phyloP scores from a whole-genome alignment of 805 yeast genomes.

The Kockiozyma suomiensis region DNA sequence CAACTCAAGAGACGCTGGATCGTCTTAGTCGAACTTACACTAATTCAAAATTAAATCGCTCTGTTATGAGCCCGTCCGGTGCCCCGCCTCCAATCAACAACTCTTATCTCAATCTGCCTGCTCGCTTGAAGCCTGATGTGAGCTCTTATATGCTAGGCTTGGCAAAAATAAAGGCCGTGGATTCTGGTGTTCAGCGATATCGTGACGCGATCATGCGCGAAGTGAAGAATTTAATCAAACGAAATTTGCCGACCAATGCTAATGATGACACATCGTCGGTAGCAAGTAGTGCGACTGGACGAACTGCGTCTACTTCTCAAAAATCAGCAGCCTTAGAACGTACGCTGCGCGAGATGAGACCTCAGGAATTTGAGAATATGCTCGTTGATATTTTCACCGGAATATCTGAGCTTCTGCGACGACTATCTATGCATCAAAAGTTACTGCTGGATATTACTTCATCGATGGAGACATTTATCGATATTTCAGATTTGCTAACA shows the following conservation, averaged over 20 bases:
- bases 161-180: conserved; percentile 37
- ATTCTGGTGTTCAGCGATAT: conserved; percentile 61
- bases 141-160: conserved; percentile 57
- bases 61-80: conserved; percentile 15
- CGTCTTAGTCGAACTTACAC: conserved; percentile 47
- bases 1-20: conserved; percentile 52
- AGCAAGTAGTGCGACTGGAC: conserved; percentile 36
- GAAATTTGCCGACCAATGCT: conserved; percentile 54
- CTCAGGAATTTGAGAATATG: conserved; percentile 76
- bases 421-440: conserved; percentile 79
- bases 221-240: conserved; percentile 69
- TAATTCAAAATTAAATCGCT: conserved; percentile 32
- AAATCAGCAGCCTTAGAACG: conserved; percentile 49
- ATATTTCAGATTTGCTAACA: conserved; percentile 46
- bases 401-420: conserved; percentile 69
- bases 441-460: conserved; percentile 70
- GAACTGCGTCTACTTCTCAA: conserved; percentile 39
- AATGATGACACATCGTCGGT: conserved; percentile 45
- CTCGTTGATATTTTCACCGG: conserved; percentile 60
- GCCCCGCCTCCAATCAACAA: conserved; percentile 39
- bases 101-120: conserved; percentile 47
- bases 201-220: conserved; percentile 71
- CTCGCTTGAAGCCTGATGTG: conserved; percentile 50
- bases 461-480: conserved; percentile 42
- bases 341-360: conserved; percentile 64